Evolutionary conservation across 2,329 filamentous ascomycete species (phyloP).

Genomic region (Aspergillus uvarum): DNA sequence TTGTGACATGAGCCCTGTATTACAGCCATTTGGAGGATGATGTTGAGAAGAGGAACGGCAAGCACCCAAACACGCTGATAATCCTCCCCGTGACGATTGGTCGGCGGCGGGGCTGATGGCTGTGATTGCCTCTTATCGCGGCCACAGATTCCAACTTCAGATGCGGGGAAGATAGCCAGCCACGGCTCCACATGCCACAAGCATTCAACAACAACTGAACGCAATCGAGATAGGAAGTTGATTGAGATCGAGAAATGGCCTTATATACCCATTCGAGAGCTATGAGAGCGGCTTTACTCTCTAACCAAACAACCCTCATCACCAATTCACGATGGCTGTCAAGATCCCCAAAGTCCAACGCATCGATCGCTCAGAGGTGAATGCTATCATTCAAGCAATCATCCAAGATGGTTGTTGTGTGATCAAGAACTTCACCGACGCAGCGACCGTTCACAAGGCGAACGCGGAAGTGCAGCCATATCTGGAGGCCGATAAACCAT

Average conservation of each 20-base stretch:
- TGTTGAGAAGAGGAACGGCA: background rate
- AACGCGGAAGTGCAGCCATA: slow-evolving; percentile 12
- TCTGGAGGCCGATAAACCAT: slow-evolving; percentile 14
- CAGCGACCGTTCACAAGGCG: background rate
- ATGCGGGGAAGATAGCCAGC: background rate
- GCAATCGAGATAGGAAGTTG: background rate
- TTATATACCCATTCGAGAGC: background rate
- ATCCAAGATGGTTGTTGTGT: slow-evolving; percentile 12
- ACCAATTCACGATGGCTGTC: slow-evolving; percentile 4
- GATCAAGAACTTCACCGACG: slow-evolving; percentile 11
- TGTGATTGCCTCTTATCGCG: background rate
- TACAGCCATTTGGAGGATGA: background rate
- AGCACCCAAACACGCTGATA: background rate
- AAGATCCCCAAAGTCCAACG: slow-evolving; percentile 6
- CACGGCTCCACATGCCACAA: slow-evolving; percentile 1
- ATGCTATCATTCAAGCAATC: slow-evolving; percentile 5
- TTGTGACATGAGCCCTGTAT: background rate
- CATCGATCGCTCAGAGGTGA: slow-evolving; percentile 8
- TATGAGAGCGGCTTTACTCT: background rate
- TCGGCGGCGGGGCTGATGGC: background rate
- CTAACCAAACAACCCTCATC: background rate
- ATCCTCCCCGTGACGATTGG: background rate
- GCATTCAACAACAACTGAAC: background rate
- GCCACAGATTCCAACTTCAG: background rate
- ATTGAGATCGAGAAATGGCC: background rate